phyloP scores from a whole-genome alignment of 768 basidiomycete genomes.

The Podaxis carcinomalis region DNA sequence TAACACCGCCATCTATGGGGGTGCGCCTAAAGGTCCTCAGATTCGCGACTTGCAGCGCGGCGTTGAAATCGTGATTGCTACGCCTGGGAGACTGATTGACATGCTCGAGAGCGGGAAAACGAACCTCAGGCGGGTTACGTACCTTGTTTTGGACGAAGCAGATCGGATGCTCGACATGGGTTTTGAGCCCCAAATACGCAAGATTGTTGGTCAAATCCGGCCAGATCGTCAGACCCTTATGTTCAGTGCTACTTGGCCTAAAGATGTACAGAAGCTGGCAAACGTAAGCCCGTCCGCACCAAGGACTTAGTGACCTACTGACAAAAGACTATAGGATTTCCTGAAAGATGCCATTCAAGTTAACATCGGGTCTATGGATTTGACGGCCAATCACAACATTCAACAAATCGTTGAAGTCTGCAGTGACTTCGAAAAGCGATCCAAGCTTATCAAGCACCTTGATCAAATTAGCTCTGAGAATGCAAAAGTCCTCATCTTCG shows the following conservation, averaged over 20 bases:
- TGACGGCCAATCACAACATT: conserved; percentile 98
- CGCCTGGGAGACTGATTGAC: conserved; percentile 98
- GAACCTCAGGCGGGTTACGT: conserved; percentile 93
- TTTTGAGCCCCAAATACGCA: conserved; percentile 99
- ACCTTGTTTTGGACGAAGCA: conserved; percentile 98
- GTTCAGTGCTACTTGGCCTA: conserved; percentile 99
- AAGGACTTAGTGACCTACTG: neutral
- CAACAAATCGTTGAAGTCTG: conserved; percentile 93
- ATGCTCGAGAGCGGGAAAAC: conserved; percentile 98
- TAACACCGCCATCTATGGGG: conserved; percentile 98
- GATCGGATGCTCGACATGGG: conserved; percentile 99
- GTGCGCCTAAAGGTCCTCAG: conserved; percentile 97
- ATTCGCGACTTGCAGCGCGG: conserved; percentile 97
- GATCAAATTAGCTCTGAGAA: conserved; percentile 96
- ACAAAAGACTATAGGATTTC: conserved; percentile 64
- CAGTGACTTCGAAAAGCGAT: conserved; percentile 96
- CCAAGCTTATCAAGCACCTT: conserved; percentile 93
- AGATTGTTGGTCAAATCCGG: conserved; percentile 95
- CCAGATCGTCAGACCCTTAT: conserved; percentile 98
- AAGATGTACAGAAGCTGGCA: conserved; percentile 97
- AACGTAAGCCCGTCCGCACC: conserved; percentile 42
- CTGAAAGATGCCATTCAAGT: conserved; percentile 95
- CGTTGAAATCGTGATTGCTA: conserved; percentile 98
- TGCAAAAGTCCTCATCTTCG: conserved; percentile 98
- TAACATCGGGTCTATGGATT: conserved; percentile 98